phyloP scores from a whole-genome alignment of 192 early-diverging fungal genomes.

The Coemansia sp. region DNA sequence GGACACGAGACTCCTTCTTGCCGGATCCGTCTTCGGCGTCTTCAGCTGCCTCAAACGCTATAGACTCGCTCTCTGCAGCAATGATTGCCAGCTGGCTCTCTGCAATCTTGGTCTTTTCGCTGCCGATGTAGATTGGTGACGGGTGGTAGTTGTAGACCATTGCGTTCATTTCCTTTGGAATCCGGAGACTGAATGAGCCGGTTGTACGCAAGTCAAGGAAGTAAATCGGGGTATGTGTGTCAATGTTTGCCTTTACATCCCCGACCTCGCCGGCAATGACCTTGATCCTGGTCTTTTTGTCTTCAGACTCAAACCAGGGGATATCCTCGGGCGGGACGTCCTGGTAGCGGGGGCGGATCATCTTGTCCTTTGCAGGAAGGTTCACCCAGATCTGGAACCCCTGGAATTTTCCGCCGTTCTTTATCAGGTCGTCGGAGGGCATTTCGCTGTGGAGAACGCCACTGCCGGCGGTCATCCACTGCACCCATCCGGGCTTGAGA shows the following conservation, averaged over 20 bases:
- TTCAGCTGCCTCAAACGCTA: conserved; percentile 42
- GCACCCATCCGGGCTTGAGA: conserved; percentile 66
- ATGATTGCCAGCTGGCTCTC: conserved; percentile 47
- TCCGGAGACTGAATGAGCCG: conserved; percentile 49
- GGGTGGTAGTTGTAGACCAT: conserved; percentile 54
- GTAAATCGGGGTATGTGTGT: conserved; percentile 78
- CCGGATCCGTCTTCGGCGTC: conserved; percentile 26
- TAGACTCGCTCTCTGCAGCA: conserved; percentile 37
- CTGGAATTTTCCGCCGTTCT: conserved; percentile 47
- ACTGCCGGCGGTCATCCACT: conserved; percentile 79
- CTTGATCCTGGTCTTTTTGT: conserved; percentile 61
- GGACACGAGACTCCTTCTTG: conserved; percentile 55
- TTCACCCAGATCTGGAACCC: conserved; percentile 81
- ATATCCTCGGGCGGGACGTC: conserved; percentile 68
- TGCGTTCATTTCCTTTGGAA: conserved; percentile 51
- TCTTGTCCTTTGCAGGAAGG: conserved; percentile 71
- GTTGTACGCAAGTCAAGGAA: conserved; percentile 77
- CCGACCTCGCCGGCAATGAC: conserved; percentile 87
- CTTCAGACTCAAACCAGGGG: conserved; percentile 56
- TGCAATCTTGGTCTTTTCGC: conserved; percentile 38
- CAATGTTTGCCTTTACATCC: conserved; percentile 66
- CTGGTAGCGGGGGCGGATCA: conserved; percentile 68
- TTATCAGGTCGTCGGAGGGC: conserved; percentile 54
- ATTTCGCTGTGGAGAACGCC: conserved; percentile 79
- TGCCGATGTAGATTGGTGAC: conserved; percentile 33